phyloP scores from a whole-genome alignment of 768 basidiomycete genomes.

The Tulasnella sp. region DNA sequence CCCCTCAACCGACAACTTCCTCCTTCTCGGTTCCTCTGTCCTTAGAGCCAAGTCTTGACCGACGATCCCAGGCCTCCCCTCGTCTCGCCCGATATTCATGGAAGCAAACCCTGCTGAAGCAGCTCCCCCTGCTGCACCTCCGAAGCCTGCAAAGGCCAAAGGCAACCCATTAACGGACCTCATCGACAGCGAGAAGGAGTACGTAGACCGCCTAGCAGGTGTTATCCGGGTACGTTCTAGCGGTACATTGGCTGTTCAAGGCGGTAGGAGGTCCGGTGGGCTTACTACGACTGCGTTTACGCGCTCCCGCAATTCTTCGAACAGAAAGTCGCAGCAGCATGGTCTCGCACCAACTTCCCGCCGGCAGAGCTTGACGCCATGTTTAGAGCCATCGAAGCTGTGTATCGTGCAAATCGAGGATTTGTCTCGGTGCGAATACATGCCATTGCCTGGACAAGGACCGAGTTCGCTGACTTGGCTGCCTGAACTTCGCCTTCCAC shows the following conservation, averaged over 20 bases:
- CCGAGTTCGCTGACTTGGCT: conserved; percentile 6
- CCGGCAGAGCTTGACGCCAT: conserved; percentile 87
- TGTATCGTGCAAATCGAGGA: conserved; percentile 86
- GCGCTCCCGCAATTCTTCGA: not conserved
- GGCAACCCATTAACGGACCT: conserved; percentile 83
- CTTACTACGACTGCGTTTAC: not conserved
- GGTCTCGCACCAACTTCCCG: conserved; percentile 93
- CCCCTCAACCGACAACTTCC: not conserved
- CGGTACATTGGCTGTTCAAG: not conserved
- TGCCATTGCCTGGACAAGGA: not conserved
- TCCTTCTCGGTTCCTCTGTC: not conserved
- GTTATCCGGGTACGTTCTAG: conserved; percentile 76
- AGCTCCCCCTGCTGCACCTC: not conserved
- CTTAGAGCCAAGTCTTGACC: not conserved
- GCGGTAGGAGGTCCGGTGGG: not conserved
- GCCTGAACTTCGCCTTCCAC: not conserved
- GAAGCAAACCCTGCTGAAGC: not conserved
- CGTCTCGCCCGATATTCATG: not conserved
- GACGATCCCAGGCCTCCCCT: not conserved
- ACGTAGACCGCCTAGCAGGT: conserved; percentile 84
- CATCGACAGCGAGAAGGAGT: conserved; percentile 87
- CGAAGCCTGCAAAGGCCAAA: not conserved
- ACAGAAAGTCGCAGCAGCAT: conserved; percentile 95
- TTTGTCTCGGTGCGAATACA: conserved; percentile 61
- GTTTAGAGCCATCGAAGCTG: conserved; percentile 88